Evolutionary conservation across 768 basidiomycete species (phyloP).

Genomic region (Mycena rebaudengoi): DNA sequence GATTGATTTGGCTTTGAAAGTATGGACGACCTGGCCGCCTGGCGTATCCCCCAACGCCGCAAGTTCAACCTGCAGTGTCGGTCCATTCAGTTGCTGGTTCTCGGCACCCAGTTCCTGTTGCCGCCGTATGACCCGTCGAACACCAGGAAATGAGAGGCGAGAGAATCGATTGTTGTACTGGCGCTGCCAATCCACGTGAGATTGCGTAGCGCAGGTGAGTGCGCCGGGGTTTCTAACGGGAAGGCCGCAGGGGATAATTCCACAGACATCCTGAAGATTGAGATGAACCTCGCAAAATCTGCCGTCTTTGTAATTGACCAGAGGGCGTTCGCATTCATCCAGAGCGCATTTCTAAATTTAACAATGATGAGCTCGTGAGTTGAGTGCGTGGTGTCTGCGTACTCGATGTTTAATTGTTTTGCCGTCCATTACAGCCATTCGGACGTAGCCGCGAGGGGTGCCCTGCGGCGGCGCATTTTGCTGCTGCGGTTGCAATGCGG

Average conservation of each 20-base stretch:
- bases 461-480: slow-evolving; percentile 14
- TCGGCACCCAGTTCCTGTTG: neutral
- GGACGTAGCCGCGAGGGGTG: slow-evolving; percentile 29
- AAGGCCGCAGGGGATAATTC: neutral
- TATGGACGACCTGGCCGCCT: slow-evolving; percentile 19
- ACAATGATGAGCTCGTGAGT: neutral
- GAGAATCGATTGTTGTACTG: neutral
- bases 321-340: slow-evolving; percentile 26
- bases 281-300: slow-evolving; percentile 37
- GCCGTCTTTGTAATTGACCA: slow-evolving; percentile 40
- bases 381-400: slow-evolving; percentile 11
- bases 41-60: slow-evolving; percentile 5
- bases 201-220: neutral
- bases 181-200: slow-evolving; percentile 3
- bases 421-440: slow-evolving; percentile 45
- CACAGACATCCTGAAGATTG: slow-evolving; percentile 8
- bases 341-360: slow-evolving; percentile 32
- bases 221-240: neutral
- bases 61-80: neutral
- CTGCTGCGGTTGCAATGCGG: slow-evolving; percentile 16
- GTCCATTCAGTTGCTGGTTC: neutral
- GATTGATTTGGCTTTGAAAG: slow-evolving; percentile 19
- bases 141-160: slow-evolving; percentile 1
- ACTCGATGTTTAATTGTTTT: slow-evolving; percentile 36
- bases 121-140: slow-evolving; percentile 7